Base-by-base conservation (phyloP, 768 basidiomycete genomes). In the Suillus fuscotomentosus region DNA sequence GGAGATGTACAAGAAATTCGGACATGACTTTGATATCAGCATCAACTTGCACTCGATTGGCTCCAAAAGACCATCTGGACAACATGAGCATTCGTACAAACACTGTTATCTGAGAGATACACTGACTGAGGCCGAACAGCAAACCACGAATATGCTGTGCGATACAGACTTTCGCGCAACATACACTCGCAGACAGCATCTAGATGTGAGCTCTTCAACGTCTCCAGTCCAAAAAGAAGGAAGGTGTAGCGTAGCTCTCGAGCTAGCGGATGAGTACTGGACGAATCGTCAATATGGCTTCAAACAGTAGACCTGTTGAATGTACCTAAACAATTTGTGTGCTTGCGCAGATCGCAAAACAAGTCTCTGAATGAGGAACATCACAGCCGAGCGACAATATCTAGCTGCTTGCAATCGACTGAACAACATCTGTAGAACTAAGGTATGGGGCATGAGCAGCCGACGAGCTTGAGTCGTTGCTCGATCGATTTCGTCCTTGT, bases 401-500 rank as follows among this genome's bases (percentile, higher is more conserved):
- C 95, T 88, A 60, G 96, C 94, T 50, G 97, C 93, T 78, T 99
- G 97, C 68, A 97, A 82, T 51, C 95, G 88, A 73, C 94, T 97
- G 64, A 95, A 87, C 10, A 99, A 75, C 83, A 98, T 91, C 68
- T 95, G 89, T 54, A 99, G 74, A 34, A 99, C 83, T 17, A 96
- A 81, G 1, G 84, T 82, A 77, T 98, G 97, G 6, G 97, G 94
- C 2, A 86, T 82, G 10, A 99, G 83, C 6, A 95, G 75, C 45
- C 92, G 85, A 51, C 86, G 85, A 5, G 95, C 95, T 68, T 87
- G 82, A 17, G 80, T 80, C 31, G 85, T 82, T 31, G 86, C 86
- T 41, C 88, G 86, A 67, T 95, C 92, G 53, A 97, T 92, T 51
- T 82, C 80, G 22, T 88, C 87, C 75, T 92, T 93, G 75, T 97